These are phyloP conservation scores for Tubosaeta sp. DNA, from an alignment of 768 basidiomycete species.

Conservation along the genomic window DNA sequence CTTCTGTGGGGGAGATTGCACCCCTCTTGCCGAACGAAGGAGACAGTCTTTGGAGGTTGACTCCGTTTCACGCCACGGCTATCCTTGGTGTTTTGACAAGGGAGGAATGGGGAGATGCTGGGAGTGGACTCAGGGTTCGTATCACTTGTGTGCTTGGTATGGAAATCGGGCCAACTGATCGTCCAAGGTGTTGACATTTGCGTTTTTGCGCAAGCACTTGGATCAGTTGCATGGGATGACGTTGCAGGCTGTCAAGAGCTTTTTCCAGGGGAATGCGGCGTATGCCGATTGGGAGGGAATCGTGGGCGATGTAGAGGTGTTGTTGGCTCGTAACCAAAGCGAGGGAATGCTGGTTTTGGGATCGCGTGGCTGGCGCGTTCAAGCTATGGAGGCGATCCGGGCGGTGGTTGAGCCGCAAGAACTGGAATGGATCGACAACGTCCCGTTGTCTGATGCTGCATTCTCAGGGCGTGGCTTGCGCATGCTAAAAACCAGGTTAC, in stretches of 20 bases:
- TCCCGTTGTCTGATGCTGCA: constrained; percentile 36
- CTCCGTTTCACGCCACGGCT: constrained; percentile 25
- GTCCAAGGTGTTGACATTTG: constrained; percentile 18
- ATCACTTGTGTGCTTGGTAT: constrained; percentile 1
- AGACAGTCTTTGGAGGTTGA: constrained; percentile 29
- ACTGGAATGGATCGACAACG: constrained; percentile 54
- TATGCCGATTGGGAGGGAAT: constrained; percentile 13
- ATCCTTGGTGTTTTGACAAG: constrained; percentile 37
- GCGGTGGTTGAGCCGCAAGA: constrained; percentile 43
- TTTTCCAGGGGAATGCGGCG: constrained; percentile 16
- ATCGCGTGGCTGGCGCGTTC: constrained; percentile 16
- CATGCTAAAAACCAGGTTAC: constrained; percentile 42
- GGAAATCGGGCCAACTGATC: constrained; percentile 5
- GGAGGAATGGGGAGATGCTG: constrained; percentile 36
- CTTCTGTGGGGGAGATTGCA: constrained; percentile 9
- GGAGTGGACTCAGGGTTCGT: constrained; percentile 32
- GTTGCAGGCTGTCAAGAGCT: constrained; percentile 19
- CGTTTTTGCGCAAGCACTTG: constrained; percentile 32
- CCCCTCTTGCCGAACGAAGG: constrained; percentile 25
- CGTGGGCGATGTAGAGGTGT: constrained; percentile 11
- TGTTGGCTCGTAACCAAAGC: not conserved
- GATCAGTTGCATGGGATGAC: constrained; percentile 24
- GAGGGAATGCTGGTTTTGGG: not conserved
- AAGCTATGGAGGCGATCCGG: constrained; percentile 29
- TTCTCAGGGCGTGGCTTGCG: constrained; percentile 43